Base-by-base conservation (phyloP, 495 filamentous ascomycete species). In the Letharia lupina region DNA sequence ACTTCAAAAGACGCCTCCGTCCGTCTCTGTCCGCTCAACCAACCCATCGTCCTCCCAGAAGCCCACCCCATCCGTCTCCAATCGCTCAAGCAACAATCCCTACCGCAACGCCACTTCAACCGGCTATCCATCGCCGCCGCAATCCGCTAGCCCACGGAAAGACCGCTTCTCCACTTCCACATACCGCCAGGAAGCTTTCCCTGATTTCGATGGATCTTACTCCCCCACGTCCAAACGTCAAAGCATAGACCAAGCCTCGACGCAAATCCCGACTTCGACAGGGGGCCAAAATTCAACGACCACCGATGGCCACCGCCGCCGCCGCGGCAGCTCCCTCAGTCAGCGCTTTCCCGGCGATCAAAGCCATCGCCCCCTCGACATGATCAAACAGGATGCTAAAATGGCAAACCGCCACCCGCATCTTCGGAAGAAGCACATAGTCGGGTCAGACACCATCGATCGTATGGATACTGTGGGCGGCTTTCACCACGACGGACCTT, bases 401-500 rank as follows among this genome's bases (percentile, higher is more conserved):
- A 75, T 77, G n/a, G 88, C 89, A 7, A 70, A 89, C 65, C 83
- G 85, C 23, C 74, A 83, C 4, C 84, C 82, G 0, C 86, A 87
- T 72, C 80, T 89, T 3, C 80, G 83, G 11, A 84, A 83, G 67
- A 85, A 81, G 61, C 83, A 84, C 61, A 78, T 87, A 15, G 85
- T 89, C 20, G 83, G 86, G 41, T 78, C 90, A 0, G 94, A 98
- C 71, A 79, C 80, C 16, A 91, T 98, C 69, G 94, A 98, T 75
- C 73, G 80, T 4, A 82, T 98, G 0, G 94, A 96, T 70, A 76
- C 79, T 61, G 76, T 86, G 3, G 76, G 74, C 11, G 75, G 79
- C 4, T 98, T 96, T 71, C 94, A 98, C 73, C 94, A 98, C 69
- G 90, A 89, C 64, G 94, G 94, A 0, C 94, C 94, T 0, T 98